Evolutionary conservation across 352 stramenopile species (phyloP).

Genomic region (Globisporangium polare): DNA sequence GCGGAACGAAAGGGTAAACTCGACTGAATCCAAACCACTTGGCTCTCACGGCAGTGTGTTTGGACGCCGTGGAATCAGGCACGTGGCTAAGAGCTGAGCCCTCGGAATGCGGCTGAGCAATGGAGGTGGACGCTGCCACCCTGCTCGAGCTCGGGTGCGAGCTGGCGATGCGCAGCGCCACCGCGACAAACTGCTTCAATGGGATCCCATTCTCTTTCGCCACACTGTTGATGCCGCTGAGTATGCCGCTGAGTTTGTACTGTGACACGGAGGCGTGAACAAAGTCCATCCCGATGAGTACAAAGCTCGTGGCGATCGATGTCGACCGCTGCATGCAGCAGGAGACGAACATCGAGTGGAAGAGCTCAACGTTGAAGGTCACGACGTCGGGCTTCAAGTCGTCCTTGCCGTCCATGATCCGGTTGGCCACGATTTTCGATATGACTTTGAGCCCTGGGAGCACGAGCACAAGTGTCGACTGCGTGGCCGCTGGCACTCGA

Average conservation of each 20-base stretch:
- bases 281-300: conserved; percentile 32
- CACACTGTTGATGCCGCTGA: not conserved
- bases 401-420: not conserved
- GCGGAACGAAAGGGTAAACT: too few relatives aligned
- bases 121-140: too few relatives aligned
- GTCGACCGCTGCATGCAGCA: conserved; percentile 31
- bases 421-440: not conserved
- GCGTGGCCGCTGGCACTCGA: conserved; percentile 5
- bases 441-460: conserved; percentile 28
- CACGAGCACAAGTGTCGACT: conserved; percentile 20
- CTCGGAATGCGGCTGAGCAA: too few relatives aligned
- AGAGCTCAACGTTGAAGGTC: conserved; percentile 52
- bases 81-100: too few relatives aligned
- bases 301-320: conserved; percentile 21
- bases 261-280: conserved; percentile 30
- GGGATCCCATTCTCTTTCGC: not conserved
- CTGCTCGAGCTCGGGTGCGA: not conserved
- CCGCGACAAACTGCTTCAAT: not conserved
- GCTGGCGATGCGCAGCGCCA: not conserved
- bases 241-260: conserved; percentile 21
- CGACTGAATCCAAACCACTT: too few relatives aligned
- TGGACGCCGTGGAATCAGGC: too few relatives aligned
- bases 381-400: conserved; percentile 37
- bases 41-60: too few relatives aligned
- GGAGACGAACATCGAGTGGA: conserved; percentile 42